Conservation (phyloP, 768 basidiomycete species). For the Phallus indusiatus region DNA sequence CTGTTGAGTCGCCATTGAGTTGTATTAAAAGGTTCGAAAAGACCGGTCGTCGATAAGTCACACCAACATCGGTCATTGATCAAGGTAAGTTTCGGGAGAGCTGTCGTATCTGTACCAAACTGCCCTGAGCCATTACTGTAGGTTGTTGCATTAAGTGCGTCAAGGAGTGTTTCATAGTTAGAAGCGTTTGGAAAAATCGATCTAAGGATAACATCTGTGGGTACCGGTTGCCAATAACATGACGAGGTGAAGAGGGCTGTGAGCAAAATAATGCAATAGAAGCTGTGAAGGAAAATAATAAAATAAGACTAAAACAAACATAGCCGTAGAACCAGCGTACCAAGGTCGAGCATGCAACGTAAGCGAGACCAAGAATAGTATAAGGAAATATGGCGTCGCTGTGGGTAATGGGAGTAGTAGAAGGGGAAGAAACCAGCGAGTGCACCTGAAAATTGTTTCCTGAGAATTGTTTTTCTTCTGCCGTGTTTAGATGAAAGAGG, state of each 20-base stretch:
- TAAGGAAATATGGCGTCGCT: slow-evolving; percentile 69
- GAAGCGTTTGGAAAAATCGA: slow-evolving; percentile 7
- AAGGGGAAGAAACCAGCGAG: slow-evolving; percentile 76
- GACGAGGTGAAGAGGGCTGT: slow-evolving; percentile 78
- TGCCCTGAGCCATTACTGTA: slow-evolving; percentile 7
- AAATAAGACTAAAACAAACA: background rate
- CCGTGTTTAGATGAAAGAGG: too few species aligned
- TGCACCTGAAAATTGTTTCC: slow-evolving; percentile 62
- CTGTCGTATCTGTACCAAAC: slow-evolving; percentile 21
- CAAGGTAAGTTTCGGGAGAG: slow-evolving; percentile 49
- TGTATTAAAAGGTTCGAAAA: slow-evolving; percentile 73
- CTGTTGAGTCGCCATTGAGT: slow-evolving; percentile 67
- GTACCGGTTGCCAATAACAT: slow-evolving; percentile 82
- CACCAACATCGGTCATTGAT: slow-evolving; percentile 82
- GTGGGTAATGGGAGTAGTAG: slow-evolving; percentile 70
- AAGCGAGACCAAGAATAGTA: slow-evolving; percentile 68
- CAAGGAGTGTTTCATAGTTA: background rate
- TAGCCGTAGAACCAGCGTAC: slow-evolving; percentile 32
- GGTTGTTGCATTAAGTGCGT: slow-evolving; percentile 3
- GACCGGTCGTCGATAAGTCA: slow-evolving; percentile 50
- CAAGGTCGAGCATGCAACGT: slow-evolving; percentile 79
- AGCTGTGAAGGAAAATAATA: slow-evolving; percentile 32
- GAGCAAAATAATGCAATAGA: slow-evolving; percentile 80
- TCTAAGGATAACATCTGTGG: slow-evolving; percentile 29
- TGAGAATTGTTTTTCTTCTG: slow-evolving; percentile 15